phyloP scores from a whole-genome alignment of 2,329 filamentous ascomycete species.

The Hypoxylon sp. region DNA sequence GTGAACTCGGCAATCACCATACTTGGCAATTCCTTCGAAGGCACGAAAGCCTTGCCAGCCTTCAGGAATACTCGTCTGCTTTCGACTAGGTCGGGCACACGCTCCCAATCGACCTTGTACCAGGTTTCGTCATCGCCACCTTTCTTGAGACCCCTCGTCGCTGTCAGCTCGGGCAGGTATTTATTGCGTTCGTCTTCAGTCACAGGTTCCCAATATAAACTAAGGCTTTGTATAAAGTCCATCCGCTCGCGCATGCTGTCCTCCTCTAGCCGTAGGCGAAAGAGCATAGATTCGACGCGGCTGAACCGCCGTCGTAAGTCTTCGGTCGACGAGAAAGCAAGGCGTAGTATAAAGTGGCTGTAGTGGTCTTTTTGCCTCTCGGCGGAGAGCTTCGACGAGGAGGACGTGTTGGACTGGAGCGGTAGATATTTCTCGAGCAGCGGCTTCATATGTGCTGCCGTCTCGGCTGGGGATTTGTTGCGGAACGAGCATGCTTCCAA shows the following conservation, averaged over 20 bases:
- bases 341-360: conserved; percentile 93
- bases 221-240: conserved; percentile 80
- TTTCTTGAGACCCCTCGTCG: conserved; percentile 57
- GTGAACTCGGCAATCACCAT: conserved; percentile 93
- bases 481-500: conserved; percentile 96
- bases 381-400: conserved; percentile 65
- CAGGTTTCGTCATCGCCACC: conserved; percentile 81
- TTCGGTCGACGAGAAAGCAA: conserved; percentile 92
- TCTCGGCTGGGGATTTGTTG: conserved; percentile 87
- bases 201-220: conserved; percentile 87
- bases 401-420: conserved; percentile 48
- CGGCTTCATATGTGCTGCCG: conserved; percentile 82
- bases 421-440: conserved; percentile 77
- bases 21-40: conserved; percentile 84
- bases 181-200: conserved; percentile 79
- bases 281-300: conserved; percentile 88
- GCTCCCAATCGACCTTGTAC: conserved; percentile 97
- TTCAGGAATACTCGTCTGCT: conserved; percentile 79
- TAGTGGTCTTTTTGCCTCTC: conserved; percentile 97
- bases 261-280: conserved; percentile 82
- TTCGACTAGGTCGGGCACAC: conserved; percentile 91
- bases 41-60: conserved; percentile 90
- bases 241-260: conserved; percentile 80
- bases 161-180: conserved; percentile 70
- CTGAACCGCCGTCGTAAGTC: conserved; percentile 89